phyloP scores from a whole-genome alignment of 2,329 filamentous ascomycete species.

The Hirsutella rhossiliensis region DNA sequence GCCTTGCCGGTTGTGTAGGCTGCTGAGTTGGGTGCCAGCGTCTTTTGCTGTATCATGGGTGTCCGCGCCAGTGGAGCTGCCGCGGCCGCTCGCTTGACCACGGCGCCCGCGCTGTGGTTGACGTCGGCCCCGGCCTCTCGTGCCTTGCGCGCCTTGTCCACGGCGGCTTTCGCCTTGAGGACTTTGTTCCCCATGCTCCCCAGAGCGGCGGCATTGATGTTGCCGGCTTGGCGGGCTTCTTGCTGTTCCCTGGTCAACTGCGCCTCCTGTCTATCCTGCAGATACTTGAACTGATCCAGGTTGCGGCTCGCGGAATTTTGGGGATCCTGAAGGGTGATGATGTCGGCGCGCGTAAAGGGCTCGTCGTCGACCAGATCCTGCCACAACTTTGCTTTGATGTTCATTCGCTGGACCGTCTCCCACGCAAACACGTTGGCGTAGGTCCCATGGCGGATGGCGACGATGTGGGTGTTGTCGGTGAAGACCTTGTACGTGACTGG shows the following conservation, averaged over 20 bases:
- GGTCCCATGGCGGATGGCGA: slow-evolving; percentile 65
- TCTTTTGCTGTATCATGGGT: slow-evolving; percentile 38
- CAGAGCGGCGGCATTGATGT: slow-evolving; percentile 68
- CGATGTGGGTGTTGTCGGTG: slow-evolving; percentile 95
- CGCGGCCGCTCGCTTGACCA: slow-evolving; percentile 22
- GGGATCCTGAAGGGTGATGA: slow-evolving; percentile 92
- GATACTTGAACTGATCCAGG: slow-evolving; percentile 76
- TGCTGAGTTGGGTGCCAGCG: slow-evolving; percentile 70
- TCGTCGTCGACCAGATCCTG: slow-evolving; percentile 76
- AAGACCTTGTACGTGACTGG: slow-evolving; percentile 96
- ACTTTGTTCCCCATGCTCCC: slow-evolving; percentile 75
- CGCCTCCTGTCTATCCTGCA: slow-evolving; percentile 68
- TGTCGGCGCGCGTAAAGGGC: slow-evolving; percentile 79
- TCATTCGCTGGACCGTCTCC: slow-evolving; percentile 90
- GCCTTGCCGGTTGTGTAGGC: slow-evolving; percentile 82
- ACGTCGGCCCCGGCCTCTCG: slow-evolving; percentile 48
- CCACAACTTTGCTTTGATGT: slow-evolving; percentile 97
- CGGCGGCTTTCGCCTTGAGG: slow-evolving; percentile 79
- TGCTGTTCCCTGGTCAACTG: slow-evolving; percentile 59
- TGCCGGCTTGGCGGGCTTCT: slow-evolving; percentile 50
- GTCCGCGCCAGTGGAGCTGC: slow-evolving; percentile 16
- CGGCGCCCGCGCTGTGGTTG: slow-evolving; percentile 36
- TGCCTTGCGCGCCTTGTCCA: slow-evolving; percentile 77
- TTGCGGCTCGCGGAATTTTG: slow-evolving; percentile 78
- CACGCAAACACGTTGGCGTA: slow-evolving; percentile 94